Base-by-base conservation (phyloP, 2,329 filamentous ascomycete genomes). In the Scopulariopsis brevicaulis region DNA sequence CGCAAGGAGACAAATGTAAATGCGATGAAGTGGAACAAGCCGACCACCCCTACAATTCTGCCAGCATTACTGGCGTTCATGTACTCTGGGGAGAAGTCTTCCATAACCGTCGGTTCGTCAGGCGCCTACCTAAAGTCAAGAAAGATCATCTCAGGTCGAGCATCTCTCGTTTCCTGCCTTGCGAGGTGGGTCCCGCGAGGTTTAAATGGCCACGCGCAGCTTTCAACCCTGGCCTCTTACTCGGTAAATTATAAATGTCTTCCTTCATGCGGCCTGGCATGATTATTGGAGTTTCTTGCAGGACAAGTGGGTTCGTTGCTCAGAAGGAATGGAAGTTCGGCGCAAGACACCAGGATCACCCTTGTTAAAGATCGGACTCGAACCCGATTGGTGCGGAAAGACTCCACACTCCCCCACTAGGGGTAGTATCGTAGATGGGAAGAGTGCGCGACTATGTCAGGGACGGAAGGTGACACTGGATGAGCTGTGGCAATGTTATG, bases 1-100 rank as follows among this genome's bases (percentile, higher is more conserved):
- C 65, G 63, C 34, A 65, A 56, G 2, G 55, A 57, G 11, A 65
- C 65, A 2, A 65, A 64, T 18, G 60, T 54, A 24, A 66, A 53
- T 6, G 65, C 65, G 34, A 66, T n/a, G 53, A 62, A 58, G 54
- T 63, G 60, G 53, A 63, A 63, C 1, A 37, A 51, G 12, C 60
- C 60, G 20, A 63, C 59, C 2, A 63, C 57, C 1, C 59, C 61
- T 10, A 63, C 59, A 24, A 63, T 63, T 18, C 61, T 56, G 1
- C 34, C 59, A 10, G 61, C 52, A 50, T 63, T 63, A 58, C 53
- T 62, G 2, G 34, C 59, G 12, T 62, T 55, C 53, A 54, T 51
- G 28, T 62, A 54, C 32, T 56, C 59, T 2, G 58, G 54, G 25
- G 58, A 22, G 18, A 59, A 51, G 1, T 55, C 48, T n/a, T 57